Evolutionary conservation across 2,329 filamentous ascomycete species (phyloP), one percentile per base, ranked within the genome.

Genomic region (Monilinia fructigena): DNA sequence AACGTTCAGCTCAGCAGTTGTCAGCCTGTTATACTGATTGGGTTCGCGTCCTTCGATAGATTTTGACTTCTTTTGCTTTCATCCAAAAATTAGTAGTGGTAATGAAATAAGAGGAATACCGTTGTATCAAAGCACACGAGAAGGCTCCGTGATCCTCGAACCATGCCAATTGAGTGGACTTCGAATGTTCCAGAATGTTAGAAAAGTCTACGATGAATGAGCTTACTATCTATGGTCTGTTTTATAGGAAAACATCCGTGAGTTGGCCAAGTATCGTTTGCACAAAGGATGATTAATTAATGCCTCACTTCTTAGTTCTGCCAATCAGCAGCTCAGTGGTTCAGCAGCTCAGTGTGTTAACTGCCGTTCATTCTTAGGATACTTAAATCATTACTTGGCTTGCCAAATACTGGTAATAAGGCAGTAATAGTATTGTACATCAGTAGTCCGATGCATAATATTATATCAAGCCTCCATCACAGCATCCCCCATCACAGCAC

Each of bases 401-500:
- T 48, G 14, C 58, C 58, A 50, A 50, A 7, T 61, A 61, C 14
- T 20, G 4, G 10, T 50, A 4, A 35, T 26, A 38, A 12, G 38
- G 20, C 14, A 40, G 12, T 38, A 20, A 5, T 38, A 35, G 28
- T 12, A 11, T 45, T 35, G 28, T 40, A 0, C 28, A 55, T 56
- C 62, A 48, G 50, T 55, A 60, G 40, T 23, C 23, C 40, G 10
- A 47, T 42, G 20, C 48, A 4, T 20, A 35, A 61, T 53, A 35
- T 11, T 61, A 12, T 50, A 66, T 61, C 48, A 66, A 54, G 18
- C 14, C 52, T 18, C 38, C 18, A 60, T 69, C 54, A 72, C n/a
- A 74, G 59, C 53, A 72, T 58, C 3, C 66, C 66, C 69, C 74
- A 75, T 74, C 7, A 72, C 16, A 14, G 38, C 68, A 20, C 69